A percentile compares a stretch with the other conserved stretches of the same genome.
Evolutionary conservation across 1,284 basidiomycete species (phyloP).

Genomic region (Naganishia sp.): DNA sequence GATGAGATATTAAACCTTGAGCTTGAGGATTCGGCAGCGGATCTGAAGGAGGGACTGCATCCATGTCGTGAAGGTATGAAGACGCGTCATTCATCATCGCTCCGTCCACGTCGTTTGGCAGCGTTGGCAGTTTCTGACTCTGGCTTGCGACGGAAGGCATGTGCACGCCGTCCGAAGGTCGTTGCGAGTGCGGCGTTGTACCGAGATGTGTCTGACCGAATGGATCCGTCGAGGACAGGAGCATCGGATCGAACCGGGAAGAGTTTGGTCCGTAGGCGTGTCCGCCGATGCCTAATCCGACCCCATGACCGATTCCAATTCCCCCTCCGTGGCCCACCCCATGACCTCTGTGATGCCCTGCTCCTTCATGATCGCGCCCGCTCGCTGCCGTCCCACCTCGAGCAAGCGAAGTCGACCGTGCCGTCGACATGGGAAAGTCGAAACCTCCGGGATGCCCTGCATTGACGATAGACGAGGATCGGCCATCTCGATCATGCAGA

Average conservation of each 20-base stretch:
- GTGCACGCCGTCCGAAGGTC: too few species aligned
- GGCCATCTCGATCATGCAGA: slow-evolving; percentile 1
- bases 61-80: too few species aligned
- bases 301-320: background rate
- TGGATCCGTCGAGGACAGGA: too few species aligned
- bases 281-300: background rate
- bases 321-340: background rate
- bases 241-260: too few species aligned
- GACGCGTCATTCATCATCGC: too few species aligned
- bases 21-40: too few species aligned
- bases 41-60: background rate
- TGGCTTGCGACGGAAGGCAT: too few species aligned
- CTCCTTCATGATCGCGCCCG: background rate
- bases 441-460: background rate
- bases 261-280: background rate
- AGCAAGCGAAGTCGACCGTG: background rate
- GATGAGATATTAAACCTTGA: background rate
- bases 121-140: too few species aligned
- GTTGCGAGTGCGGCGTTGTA: too few species aligned
- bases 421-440: slow-evolving; percentile 3
- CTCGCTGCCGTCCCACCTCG: background rate
- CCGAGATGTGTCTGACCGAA: too few species aligned
- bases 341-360: background rate
- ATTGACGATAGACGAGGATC: background rate
- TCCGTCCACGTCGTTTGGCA: too few species aligned